These are phyloP conservation scores for Cordyceps farinosa DNA, from an alignment of 2,329 filamentous ascomycete species.

Conservation along the genomic window DNA sequence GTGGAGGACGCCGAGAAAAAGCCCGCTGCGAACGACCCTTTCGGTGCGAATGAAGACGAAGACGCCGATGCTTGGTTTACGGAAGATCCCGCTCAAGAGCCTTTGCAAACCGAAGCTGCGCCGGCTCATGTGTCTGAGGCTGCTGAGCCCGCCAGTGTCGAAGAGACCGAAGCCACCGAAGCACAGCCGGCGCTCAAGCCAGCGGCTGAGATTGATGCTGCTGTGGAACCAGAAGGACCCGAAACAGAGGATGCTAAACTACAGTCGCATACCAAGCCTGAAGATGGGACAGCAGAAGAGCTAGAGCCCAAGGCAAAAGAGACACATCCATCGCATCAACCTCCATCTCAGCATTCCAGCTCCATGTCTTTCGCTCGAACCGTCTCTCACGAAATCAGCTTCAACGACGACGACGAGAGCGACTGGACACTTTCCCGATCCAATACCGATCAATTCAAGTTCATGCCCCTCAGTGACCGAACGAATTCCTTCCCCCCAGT, in stretches of 20 bases:
- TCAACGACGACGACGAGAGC: constrained; percentile 56
- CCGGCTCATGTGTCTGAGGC: background rate
- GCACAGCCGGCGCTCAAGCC: background rate
- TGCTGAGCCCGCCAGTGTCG: background rate
- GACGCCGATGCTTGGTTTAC: constrained; percentile 7
- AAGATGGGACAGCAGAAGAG: background rate
- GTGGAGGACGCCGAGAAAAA: background rate
- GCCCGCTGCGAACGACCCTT: background rate
- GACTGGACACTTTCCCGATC: constrained; percentile 53
- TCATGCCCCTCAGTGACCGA: constrained; percentile 54
- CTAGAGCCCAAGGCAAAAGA: background rate
- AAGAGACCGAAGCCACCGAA: background rate
- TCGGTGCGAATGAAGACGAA: constrained; percentile 2
- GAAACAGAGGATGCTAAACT: background rate
- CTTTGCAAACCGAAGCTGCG: background rate
- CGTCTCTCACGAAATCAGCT: constrained; percentile 59
- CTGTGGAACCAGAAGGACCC: background rate
- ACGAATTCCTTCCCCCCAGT: constrained; percentile 63
- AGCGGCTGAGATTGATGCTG: background rate
- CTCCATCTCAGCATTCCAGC: constrained; percentile 51
- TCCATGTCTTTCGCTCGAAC: constrained; percentile 62
- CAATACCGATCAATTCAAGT: constrained; percentile 56
- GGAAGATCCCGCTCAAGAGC: background rate
- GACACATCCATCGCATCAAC: background rate
- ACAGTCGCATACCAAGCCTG: background rate